Evolutionary conservation across 2,329 filamentous ascomycete genomes (phyloP).

Genomic region (Calonectria leucothoes): DNA sequence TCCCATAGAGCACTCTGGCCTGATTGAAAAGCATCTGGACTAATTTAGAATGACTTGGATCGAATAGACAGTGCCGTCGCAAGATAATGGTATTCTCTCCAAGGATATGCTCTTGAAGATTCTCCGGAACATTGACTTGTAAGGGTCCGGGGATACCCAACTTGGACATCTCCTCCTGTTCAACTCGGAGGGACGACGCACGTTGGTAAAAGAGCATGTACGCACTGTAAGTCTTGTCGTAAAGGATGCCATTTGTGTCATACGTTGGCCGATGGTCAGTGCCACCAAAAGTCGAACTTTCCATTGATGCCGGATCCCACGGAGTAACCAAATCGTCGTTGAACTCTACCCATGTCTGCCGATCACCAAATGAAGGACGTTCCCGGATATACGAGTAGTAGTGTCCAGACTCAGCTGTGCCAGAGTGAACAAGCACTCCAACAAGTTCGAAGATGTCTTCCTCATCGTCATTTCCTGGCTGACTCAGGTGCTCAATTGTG

Average conservation of each 20-base stretch:
- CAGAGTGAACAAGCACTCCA: slow-evolving; percentile 93
- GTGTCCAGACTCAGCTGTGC: slow-evolving; percentile 92
- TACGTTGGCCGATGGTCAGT: slow-evolving; percentile 64
- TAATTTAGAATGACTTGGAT: slow-evolving; percentile 76
- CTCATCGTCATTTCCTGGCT: slow-evolving; percentile 63
- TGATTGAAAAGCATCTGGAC: slow-evolving; percentile 71
- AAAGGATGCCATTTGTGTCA: slow-evolving; percentile 58
- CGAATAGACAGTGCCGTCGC: slow-evolving; percentile 82
- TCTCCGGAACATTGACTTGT: slow-evolving; percentile 57
- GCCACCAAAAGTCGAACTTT: slow-evolving; percentile 84
- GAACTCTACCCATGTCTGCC: slow-evolving; percentile 84
- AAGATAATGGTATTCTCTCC: slow-evolving; percentile 80
- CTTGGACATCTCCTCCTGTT: slow-evolving; percentile 57
- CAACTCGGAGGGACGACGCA: slow-evolving; percentile 70
- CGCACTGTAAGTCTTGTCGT: slow-evolving; percentile 83
- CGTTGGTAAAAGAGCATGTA: slow-evolving; percentile 99
- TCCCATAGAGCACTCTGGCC: slow-evolving; percentile 60
- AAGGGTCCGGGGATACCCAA: slow-evolving; percentile 48
- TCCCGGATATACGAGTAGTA: slow-evolving; percentile 97
- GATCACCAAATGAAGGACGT: slow-evolving; percentile 66
- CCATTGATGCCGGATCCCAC: slow-evolving; percentile 81
- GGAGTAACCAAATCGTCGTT: slow-evolving; percentile 86
- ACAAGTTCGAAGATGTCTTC: slow-evolving; percentile 92
- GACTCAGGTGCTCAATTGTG: slow-evolving; percentile 84
- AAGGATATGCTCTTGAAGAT: slow-evolving; percentile 70